Base-by-base conservation (phyloP, 139 green algal species). In the Dunaliella primolecta region DNA sequence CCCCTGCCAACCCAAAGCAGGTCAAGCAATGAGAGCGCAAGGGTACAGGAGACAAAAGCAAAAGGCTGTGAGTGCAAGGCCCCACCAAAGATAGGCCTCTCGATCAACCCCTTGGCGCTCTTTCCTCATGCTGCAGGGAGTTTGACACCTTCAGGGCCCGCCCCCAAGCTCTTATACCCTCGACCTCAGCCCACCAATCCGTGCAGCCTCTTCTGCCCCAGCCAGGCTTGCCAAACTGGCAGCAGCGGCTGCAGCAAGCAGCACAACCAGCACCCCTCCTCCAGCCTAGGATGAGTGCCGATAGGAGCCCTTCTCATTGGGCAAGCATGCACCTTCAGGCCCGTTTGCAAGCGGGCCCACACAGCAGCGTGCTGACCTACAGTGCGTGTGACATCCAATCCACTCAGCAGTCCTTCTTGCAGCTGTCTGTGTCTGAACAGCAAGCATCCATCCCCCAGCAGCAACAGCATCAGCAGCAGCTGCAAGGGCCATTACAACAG, bases 281-380 rank as follows among this genome's bases (percentile, higher is more conserved):
- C 15, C 15, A n/a, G n/a, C n/a, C n/a, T n/a, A n/a, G n/a, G n/a
- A 25, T 64, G 7, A 15, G 46, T 7, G 46, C 46, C 46, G 15
- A 15, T 64, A 64, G 46, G 7, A 15, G 15, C 46, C 7, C 7
- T 15, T 64, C 46, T 15, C 7, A 15, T 7, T 64, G 46, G 46
- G 46, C 7, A 15, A 15, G 46, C 7, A 15, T 64, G 46, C 46
- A 64, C 75, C 30, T 23, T 36, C 75, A 1, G 1, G 11, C 33
- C n/a, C 30, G 75, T 29, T 21, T 36, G 1, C 75, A 80, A 30
- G n/a, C 36, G 29, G 75, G 75, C 29, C 29, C 75, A 36, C 33
- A 38, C 75, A 38, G n/a, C 75, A 80, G 33, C n/a, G 30, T 80
- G 2, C 75, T 80, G n/a, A 80, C 75, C 2, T 80, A 80, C 75